A percentile compares a stretch with the other conserved stretches of the same genome.
Evolutionary conservation across 176 grass and related monocot genomes (phyloP).

Genomic region (Cenchrus fungigraminus): DNA sequence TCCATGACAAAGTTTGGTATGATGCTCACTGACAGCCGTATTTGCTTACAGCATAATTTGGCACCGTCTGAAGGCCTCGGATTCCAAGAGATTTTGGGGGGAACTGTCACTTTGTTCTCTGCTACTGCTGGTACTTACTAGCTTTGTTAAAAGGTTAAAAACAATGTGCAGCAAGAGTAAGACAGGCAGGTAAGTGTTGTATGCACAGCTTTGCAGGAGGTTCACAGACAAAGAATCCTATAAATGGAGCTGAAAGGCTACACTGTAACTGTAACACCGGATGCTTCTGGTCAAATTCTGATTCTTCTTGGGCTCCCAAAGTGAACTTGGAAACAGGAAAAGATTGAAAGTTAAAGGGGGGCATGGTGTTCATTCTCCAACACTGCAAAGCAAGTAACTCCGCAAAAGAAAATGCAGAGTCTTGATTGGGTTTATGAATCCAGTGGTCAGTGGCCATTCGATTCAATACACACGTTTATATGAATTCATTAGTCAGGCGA

Average conservation of each 20-base stretch:
- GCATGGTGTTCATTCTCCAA: background rate
- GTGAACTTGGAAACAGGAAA: constrained; percentile 20
- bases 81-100: constrained; percentile 31
- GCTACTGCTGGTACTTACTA: background rate
- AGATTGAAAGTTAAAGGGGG: background rate
- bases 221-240: constrained; percentile 26
- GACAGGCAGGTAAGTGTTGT: background rate
- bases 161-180: background rate
- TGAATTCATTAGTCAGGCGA: no score
- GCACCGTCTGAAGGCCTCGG: constrained; percentile 12
- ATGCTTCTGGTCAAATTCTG: constrained; percentile 30
- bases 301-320: constrained; percentile 13
- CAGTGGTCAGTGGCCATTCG: no score
- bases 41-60: constrained; percentile 34
- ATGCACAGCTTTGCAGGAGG: constrained; percentile 16
- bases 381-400: background rate
- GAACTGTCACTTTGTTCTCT: constrained; percentile 34
- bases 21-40: constrained; percentile 4
- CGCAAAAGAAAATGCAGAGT: background rate
- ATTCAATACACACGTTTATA: no score
- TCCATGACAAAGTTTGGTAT: background rate
- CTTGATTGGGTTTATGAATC: background rate
- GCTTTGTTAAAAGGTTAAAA: constrained; percentile 26
- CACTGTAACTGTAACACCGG: background rate
- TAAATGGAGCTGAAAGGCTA: background rate